These are phyloP conservation scores for Heterobasidion irregulare DNA, from an alignment of 1,284 basidiomycete genomes.

Conservation along the genomic window DNA sequence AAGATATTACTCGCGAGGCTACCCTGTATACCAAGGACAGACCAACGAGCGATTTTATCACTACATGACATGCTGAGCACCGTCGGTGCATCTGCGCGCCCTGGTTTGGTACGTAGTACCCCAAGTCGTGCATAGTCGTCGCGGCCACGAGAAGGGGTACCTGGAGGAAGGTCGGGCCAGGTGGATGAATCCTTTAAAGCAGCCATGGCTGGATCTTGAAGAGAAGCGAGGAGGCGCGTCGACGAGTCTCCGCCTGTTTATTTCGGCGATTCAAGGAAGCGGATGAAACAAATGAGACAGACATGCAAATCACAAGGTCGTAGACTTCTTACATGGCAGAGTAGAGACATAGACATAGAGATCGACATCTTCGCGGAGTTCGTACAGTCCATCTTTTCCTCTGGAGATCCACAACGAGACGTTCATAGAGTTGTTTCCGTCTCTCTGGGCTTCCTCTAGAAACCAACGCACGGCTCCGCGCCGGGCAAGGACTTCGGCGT, in stretches of 20 bases:
- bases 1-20: slow-evolving; percentile 55
- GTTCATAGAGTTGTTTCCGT: slow-evolving; percentile 6
- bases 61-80: slow-evolving; percentile 84
- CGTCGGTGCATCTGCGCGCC: slow-evolving; percentile 75
- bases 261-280: not conserved
- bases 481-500: slow-evolving; percentile 85
- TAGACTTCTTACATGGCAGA: slow-evolving; percentile 63
- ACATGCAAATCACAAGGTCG: slow-evolving; percentile 7
- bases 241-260: slow-evolving; percentile 83
- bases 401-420: slow-evolving; percentile 33
- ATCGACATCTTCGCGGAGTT: slow-evolving; percentile 39
- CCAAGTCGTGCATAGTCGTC: slow-evolving; percentile 69
- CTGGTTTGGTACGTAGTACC: slow-evolving; percentile 84
- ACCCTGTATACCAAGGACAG: slow-evolving; percentile 78
- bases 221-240: slow-evolving; percentile 63
- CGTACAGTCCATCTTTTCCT: slow-evolving; percentile 32
- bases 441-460: slow-evolving; percentile 53
- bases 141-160: slow-evolving; percentile 59
- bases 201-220: slow-evolving; percentile 66
- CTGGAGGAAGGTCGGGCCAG: slow-evolving; percentile 26
- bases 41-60: slow-evolving; percentile 86
- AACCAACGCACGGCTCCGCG: slow-evolving; percentile 80
- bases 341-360: slow-evolving; percentile 82
- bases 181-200: slow-evolving; percentile 46
- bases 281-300: slow-evolving; percentile 2